phyloP scores from a whole-genome alignment of 495 filamentous ascomycete species.

The Thozetella sp. region DNA sequence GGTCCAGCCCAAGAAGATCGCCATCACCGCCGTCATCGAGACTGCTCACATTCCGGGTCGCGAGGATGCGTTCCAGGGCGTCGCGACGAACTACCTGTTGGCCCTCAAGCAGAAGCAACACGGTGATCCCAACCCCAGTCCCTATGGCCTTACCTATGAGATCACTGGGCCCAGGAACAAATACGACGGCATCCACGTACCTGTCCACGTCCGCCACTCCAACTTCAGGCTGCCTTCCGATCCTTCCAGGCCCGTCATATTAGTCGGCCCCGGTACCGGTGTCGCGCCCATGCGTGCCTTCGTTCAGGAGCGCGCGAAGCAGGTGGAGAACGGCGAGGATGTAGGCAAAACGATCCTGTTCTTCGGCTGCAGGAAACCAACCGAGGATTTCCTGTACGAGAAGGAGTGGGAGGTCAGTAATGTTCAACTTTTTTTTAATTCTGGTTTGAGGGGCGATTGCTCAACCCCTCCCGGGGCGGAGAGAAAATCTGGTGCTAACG shows the following conservation, averaged over 20 bases:
- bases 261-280: slow-evolving; percentile 95
- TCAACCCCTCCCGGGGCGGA: too few relatives aligned
- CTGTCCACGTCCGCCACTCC: slow-evolving; percentile 94
- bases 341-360: slow-evolving; percentile 92
- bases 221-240: slow-evolving; percentile 99
- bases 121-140: slow-evolving; percentile 81
- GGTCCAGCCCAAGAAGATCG: slow-evolving; percentile 91
- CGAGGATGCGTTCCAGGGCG: slow-evolving; percentile 84
- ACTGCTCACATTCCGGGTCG: slow-evolving; percentile 75
- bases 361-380: slow-evolving; percentile 84
- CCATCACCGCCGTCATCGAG: slow-evolving; percentile 95
- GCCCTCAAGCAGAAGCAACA: slow-evolving; percentile 98
- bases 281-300: slow-evolving; percentile 97
- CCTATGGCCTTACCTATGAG: slow-evolving; percentile 86
- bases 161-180: slow-evolving; percentile 93
- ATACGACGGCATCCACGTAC: slow-evolving; percentile 94
- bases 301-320: slow-evolving; percentile 86
- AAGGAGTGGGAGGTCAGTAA: slow-evolving; percentile 88
- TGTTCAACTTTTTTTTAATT: background rate
- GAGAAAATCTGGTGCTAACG: slow-evolving; percentile 13
- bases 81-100: slow-evolving; percentile 95
- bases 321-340: slow-evolving; percentile 76
- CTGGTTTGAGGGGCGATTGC: too few relatives aligned
- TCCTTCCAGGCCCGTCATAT: slow-evolving; percentile 89
- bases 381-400: slow-evolving; percentile 90